Evolutionary conservation across 208 protist species (phyloP).

Genomic region (Wallacemonas sp.): DNA sequence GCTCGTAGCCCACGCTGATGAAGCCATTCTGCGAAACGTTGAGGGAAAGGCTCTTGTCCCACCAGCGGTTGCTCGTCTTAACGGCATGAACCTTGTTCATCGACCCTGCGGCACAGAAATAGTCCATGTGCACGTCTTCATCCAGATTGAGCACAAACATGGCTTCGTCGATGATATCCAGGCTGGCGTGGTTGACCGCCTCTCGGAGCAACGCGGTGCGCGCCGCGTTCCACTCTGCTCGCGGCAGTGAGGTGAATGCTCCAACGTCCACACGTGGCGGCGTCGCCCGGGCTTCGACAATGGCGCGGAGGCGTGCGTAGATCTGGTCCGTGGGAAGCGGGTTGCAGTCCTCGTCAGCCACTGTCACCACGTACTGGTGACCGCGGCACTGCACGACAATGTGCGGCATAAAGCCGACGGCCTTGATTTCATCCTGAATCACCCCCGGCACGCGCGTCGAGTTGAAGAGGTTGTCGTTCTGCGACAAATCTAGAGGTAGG

Average conservation of each 20-base stretch:
- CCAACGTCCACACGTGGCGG: conserved; percentile 48
- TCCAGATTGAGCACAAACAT: conserved; percentile 87
- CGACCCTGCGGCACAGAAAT: conserved; percentile 32
- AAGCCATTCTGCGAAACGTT: conserved; percentile 53
- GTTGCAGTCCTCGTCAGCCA: conserved; percentile 67
- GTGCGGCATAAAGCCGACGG: conserved; percentile 61
- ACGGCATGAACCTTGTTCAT: conserved; percentile 33
- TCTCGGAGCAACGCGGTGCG: conserved; percentile 58
- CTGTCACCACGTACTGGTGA: conserved; percentile 71
- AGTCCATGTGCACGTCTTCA: conserved; percentile 39
- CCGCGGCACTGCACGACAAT: conserved; percentile 78
- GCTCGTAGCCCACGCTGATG: conserved; percentile 69
- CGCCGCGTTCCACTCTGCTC: conserved; percentile 64
- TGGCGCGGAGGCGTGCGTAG: conserved; percentile 71
- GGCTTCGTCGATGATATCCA: conserved; percentile 75
- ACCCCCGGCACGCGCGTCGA: conserved; percentile 74
- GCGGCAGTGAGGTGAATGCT: conserved; percentile 61
- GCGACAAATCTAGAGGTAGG: conserved; percentile 81
- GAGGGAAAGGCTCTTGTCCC: conserved; percentile 89
- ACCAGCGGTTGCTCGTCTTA: conserved; percentile 71
- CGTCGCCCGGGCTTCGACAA: conserved; percentile 37
- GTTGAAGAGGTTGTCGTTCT: conserved; percentile 84
- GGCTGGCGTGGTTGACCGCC: conserved; percentile 47
- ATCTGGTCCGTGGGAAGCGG: conserved; percentile 73
- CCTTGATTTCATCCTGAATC: conserved; percentile 76